Base-by-base conservation (phyloP, 2,329 filamentous ascomycete species). In the Aspergillus aculeatus region DNA sequence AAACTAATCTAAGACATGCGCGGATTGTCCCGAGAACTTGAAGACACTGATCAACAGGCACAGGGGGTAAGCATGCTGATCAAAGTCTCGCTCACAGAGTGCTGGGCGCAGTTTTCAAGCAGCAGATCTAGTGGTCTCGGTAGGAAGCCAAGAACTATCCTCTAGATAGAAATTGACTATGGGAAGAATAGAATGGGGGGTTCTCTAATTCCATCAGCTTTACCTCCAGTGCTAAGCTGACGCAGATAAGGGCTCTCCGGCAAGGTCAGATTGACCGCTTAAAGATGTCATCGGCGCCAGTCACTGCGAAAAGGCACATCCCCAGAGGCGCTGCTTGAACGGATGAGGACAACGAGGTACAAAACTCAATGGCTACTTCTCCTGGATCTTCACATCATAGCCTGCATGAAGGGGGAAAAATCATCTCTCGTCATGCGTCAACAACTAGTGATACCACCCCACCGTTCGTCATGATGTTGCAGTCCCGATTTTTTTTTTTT, bases 401-500 rank as follows among this genome's bases (percentile, higher is more conserved):
- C n/a, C 48, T 50, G 24, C 24, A 41, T 21, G 41, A 48, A 29
- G 7, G 9, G 2, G 3, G 3, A 26, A 55, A 54, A 55, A 35
- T 55, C 31, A 24, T 21, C 24, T 29, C 23, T 53, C 50, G 32
- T 35, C 21, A 35, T 14, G 31, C 26, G 26, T 32, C 44, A 29
- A 19, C 10, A 35, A 47, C n/a, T 48, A 16, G 41, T 16, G 16
- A 48, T 26, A 5, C 19, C 32, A 26, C 59, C 63, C 63, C 61
- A 65, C 63, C 21, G 61, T 62, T 63, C 62, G 58, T 63, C 59
- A 52, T 55, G 52, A 51, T 51, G 62, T 64, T 65, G 56, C 62
- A 62, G 53, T 47, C 11, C 41, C 24, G 53, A 44, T n/a, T 9
- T 44, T 55, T 50, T 31, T 53, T 38, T 49, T 21, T n/a, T n/a